Evolutionary conservation across 108 stramenopile genomes (phyloP), one percentile per base, ranked within the genome.

Genomic region (Cylindrotheca fusiformis): DNA sequence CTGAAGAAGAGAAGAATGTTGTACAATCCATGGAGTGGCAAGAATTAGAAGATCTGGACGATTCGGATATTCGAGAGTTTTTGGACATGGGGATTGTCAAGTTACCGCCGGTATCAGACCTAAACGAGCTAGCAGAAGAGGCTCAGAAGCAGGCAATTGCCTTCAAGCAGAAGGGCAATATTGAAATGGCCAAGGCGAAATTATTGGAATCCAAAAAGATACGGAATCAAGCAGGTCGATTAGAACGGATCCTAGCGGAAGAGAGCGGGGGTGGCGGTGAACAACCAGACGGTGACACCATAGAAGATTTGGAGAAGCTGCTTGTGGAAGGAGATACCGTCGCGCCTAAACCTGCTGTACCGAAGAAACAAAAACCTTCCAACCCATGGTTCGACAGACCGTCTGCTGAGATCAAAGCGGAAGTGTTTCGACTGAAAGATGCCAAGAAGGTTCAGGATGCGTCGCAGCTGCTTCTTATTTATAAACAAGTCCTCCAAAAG

Each of bases 351-450:
- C 41, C 28, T 29, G 18, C 44, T 4, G 12, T 54, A 41, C 22
- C 49, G 2, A n/a, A 65, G 1, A 53, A 55, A 32, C 29, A 19
- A 6, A 31, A 30, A 12, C 14, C 29, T 19, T 4, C 47, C 30
- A 59, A 71, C 19, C 66, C 66, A 17, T 56, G 48, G 48, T 27
- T 57, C n/a, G 18, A 32, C 19, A 70, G 65, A 59, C 30, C 69
- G 6, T 66, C 69, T 44, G 55, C 31, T 27, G 69, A 71, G 32
- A 30, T 70, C 5, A 54, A 60, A 57, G 54, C 45, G 28, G 65
- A 77, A 55, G 76, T 55, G 22, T 32, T 67, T 49, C 63, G 63
- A 48, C 32, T 70, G 30, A 66, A 64, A 57, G 68, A 66, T 47
- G 54, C 36, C 30, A 71, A 67, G 26, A 59, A 71, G 28, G 59